phyloP scores from a whole-genome alignment of 441 rosid genomes.

The Isatis lusitanica region DNA sequence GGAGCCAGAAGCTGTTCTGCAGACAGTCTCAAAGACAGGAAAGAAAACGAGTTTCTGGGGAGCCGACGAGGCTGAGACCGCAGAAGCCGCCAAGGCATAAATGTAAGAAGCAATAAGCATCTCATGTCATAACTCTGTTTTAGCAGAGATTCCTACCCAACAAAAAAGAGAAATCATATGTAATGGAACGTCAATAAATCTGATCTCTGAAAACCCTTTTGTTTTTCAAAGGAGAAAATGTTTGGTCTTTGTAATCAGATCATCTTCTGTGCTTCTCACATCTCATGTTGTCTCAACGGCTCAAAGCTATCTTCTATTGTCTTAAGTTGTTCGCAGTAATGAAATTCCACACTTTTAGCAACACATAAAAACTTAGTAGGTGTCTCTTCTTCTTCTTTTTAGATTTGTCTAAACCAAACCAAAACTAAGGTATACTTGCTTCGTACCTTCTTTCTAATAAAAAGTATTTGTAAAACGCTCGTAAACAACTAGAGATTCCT shows the following conservation, averaged over 20 bases:
- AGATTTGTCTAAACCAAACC: background rate
- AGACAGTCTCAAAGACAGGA: constrained; percentile 81
- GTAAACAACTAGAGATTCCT: constrained; percentile 4
- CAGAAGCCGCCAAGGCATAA: constrained; percentile 37
- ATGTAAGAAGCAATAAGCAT: background rate
- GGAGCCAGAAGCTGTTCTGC: constrained; percentile 75
- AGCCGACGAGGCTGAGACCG: constrained; percentile 42
- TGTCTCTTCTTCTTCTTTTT: background rate
- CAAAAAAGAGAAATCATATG: constrained; percentile 1
- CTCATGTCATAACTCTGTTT: constrained; percentile 12
- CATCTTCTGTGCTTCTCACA: background rate
- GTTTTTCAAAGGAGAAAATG: background rate
- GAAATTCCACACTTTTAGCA: background rate
- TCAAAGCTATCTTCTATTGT: background rate
- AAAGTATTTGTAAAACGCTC: background rate
- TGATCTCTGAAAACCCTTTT: background rate
- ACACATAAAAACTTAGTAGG: background rate
- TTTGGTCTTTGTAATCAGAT: constrained; percentile 8
- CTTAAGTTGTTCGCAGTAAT: background rate
- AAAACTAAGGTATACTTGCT: background rate
- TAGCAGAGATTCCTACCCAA: background rate
- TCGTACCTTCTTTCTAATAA: background rate
- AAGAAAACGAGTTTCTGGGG: constrained; percentile 88
- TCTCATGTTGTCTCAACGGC: background rate
- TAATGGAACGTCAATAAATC: background rate